Conservation (phyloP, 2,329 filamentous ascomycete species). For the Samsoniella hepiali region DNA sequence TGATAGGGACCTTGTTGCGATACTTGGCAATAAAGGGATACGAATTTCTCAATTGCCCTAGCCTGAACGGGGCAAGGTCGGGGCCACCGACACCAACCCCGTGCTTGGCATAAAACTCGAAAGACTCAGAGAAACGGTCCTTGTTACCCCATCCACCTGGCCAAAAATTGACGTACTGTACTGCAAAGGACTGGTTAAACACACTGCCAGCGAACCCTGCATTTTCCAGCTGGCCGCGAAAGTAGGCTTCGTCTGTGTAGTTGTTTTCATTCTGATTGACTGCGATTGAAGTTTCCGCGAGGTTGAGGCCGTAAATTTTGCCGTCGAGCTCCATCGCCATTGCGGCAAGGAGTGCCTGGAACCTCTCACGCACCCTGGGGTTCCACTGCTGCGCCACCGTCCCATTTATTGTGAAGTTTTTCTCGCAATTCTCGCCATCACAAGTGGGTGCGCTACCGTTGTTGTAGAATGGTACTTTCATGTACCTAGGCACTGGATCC, state of each 20-base stretch:
- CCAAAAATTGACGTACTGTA: conserved; percentile 27
- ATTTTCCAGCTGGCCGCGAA: conserved; percentile 21
- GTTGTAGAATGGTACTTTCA: conserved; percentile 21
- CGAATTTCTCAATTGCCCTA: conserved; percentile 20
- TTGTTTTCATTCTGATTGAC: conserved; percentile 3
- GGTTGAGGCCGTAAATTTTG: conserved; percentile 22
- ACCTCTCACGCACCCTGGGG: conserved; percentile 19
- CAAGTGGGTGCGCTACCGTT: conserved; percentile 24
- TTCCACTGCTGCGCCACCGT: conserved; percentile 14
- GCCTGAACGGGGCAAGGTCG: conserved; percentile 20
- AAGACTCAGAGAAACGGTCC: conserved; percentile 15
- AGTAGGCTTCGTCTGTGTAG: conserved; percentile 18
- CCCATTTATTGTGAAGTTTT: neutral
- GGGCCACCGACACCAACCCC: conserved; percentile 22
- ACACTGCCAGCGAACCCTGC: conserved; percentile 15
- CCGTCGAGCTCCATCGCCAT: conserved; percentile 23
- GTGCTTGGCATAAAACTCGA: conserved; percentile 21
- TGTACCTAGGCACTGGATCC: conserved; percentile 22
- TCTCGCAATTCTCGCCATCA: conserved; percentile 20
- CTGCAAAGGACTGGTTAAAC: conserved; percentile 21
- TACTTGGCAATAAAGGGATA: conserved; percentile 20
- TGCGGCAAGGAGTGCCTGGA: conserved; percentile 20
- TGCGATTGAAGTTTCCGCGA: conserved; percentile 23
- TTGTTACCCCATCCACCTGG: conserved; percentile 22
- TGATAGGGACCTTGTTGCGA: neutral